phyloP scores from a whole-genome alignment of 2,329 filamentous ascomycete species.

The Cytospora chrysosperma region DNA sequence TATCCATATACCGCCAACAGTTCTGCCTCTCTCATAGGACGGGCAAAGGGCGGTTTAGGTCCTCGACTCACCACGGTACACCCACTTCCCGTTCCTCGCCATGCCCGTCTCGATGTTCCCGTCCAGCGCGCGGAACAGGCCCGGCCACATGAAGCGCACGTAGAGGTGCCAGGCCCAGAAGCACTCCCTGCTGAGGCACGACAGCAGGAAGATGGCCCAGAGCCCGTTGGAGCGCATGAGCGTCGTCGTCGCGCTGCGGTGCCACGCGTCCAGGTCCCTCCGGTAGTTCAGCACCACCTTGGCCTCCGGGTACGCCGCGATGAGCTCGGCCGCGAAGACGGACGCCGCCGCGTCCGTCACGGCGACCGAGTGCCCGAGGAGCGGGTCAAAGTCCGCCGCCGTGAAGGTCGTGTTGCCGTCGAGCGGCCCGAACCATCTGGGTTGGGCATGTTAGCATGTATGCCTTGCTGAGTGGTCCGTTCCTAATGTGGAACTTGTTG shows the following conservation, averaged over 20 bases:
- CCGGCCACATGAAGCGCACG: background rate
- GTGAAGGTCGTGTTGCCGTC: conserved; percentile 25
- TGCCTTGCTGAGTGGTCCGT: too few species aligned
- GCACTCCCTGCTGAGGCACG: conserved; percentile 31
- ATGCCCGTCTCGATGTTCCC: background rate
- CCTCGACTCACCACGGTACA: conserved; percentile 6
- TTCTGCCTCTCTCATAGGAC: too few species aligned
- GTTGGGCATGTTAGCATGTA: too few species aligned
- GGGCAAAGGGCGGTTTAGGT: too few species aligned
- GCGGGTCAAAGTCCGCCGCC: conserved; percentile 30
- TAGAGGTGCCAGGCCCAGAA: conserved; percentile 35
- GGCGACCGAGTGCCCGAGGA: conserved; percentile 34
- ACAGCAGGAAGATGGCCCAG: conserved; percentile 32
- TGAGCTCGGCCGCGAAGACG: conserved; percentile 42
- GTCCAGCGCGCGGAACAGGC: conserved; percentile 1
- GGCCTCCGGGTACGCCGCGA: conserved; percentile 48
- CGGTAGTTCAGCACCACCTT: conserved; percentile 44
- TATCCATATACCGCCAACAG: too few species aligned
- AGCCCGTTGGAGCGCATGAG: conserved; percentile 28
- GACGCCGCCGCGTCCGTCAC: conserved; percentile 43
- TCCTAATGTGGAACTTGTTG: too few species aligned
- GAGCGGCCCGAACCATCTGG: conserved; percentile 25
- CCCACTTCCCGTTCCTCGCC: conserved; percentile 5
- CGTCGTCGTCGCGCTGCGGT: conserved; percentile 33
- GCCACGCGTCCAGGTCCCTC: conserved; percentile 40